phyloP scores from a whole-genome alignment of 352 stramenopile species.

The Phytophthora sansomeana region DNA sequence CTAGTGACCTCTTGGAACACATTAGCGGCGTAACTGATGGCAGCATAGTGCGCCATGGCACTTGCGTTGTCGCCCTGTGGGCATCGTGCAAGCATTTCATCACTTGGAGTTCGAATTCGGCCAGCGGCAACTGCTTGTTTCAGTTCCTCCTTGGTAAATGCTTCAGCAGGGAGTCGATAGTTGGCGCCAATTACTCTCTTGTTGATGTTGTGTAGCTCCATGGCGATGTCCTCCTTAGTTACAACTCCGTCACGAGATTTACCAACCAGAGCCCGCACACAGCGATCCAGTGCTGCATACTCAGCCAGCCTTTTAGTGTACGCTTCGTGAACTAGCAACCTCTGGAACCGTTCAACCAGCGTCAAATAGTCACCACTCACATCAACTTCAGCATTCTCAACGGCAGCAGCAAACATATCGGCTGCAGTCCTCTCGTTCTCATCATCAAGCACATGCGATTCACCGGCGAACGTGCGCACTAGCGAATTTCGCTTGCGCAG shows the following conservation, averaged over 20 bases:
- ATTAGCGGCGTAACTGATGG: constrained; percentile 62
- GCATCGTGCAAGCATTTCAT: constrained; percentile 57
- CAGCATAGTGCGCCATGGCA: constrained; percentile 75
- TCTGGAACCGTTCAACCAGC: constrained; percentile 73
- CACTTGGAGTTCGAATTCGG: constrained; percentile 60
- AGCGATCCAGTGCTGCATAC: constrained; percentile 73
- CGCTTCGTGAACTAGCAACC: constrained; percentile 70
- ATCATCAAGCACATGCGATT: constrained; percentile 51
- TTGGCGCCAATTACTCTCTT: constrained; percentile 22
- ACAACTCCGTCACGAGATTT: constrained; percentile 55
- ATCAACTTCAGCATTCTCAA: constrained; percentile 68
- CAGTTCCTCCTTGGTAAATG: constrained; percentile 76
- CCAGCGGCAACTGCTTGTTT: constrained; percentile 44
- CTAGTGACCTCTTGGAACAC: constrained; percentile 68
- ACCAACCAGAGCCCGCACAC: constrained; percentile 60
- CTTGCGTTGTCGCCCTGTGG: constrained; percentile 57
- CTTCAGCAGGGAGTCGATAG: constrained; percentile 61
- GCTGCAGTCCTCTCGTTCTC: constrained; percentile 41
- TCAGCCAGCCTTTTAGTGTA: constrained; percentile 66
- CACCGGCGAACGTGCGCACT: constrained; percentile 64
- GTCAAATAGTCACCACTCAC: constrained; percentile 75
- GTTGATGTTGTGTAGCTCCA: constrained; percentile 49
- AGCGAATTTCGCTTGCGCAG: constrained; percentile 79
- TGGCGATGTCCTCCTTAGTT: constrained; percentile 78
- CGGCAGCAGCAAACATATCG: constrained; percentile 25